A percentile compares a stretch with the other conserved stretches of the same genome.
Evolutionary conservation across 2,329 filamentous ascomycete genomes (phyloP).

Genomic region (Trichocomaceae sp.): DNA sequence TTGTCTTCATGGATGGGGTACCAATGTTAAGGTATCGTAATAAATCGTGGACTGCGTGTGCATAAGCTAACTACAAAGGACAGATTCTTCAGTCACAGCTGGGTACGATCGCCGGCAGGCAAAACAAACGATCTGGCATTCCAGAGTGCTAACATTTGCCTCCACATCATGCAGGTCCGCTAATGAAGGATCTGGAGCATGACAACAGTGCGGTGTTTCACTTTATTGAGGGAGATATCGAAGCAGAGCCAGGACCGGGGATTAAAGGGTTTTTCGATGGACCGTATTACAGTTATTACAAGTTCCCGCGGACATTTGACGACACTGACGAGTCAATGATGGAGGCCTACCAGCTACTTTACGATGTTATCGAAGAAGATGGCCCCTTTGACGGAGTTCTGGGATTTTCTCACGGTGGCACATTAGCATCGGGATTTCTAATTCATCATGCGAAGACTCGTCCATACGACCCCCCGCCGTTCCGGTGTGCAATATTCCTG

Average conservation of each 20-base stretch:
- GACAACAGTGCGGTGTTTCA: conserved; percentile 27
- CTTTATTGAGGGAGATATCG: conserved; percentile 26
- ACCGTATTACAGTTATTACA: conserved; percentile 29
- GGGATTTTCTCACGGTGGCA: conserved; percentile 39
- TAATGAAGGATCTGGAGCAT: conserved; percentile 22
- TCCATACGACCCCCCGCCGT: conserved; percentile 28
- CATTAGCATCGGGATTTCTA: conserved; percentile 28
- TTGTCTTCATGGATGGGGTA: conserved; percentile 31
- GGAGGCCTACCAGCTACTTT: conserved; percentile 26
- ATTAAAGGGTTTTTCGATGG: conserved; percentile 26
- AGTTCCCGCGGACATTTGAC: conserved; percentile 22
- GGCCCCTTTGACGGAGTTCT: conserved; percentile 41
- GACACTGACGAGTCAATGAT: conserved; percentile 18
- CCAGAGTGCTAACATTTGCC: neutral
- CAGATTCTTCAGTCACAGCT: conserved; percentile 27
- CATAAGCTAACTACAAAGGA: conserved; percentile 1
- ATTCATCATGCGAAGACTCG: conserved; percentile 28
- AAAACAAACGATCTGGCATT: neutral
- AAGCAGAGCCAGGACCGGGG: conserved; percentile 23
- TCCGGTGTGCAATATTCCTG: conserved; percentile 38
- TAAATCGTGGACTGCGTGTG: neutral
- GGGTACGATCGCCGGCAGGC: conserved; percentile 15
- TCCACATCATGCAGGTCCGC: conserved; percentile 15
- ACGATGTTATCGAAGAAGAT: conserved; percentile 22
- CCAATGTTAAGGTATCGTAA: conserved; percentile 22